Evolutionary conservation across 192 early-diverging fungal genomes (phyloP).

Genomic region (Rhizoclosmatium sp.): DNA sequence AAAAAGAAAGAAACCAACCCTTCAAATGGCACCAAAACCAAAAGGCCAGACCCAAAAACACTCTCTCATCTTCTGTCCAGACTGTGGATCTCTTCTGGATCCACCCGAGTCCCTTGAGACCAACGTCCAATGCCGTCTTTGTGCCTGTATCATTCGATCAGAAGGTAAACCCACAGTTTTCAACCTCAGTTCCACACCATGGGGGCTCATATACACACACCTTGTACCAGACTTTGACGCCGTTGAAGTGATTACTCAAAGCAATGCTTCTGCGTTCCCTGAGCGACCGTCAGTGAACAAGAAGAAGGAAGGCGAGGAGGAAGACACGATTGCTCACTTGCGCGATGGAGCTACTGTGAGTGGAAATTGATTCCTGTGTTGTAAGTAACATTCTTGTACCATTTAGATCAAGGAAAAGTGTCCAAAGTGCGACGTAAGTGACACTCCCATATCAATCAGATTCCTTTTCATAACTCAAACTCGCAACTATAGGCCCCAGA

Average conservation of each 20-base stretch:
- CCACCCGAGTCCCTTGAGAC: slow-evolving; percentile 76
- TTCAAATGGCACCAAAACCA: not conserved
- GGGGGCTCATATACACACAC: not conserved
- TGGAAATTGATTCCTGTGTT: not conserved
- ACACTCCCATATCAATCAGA: too few relatives aligned
- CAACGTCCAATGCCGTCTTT: slow-evolving; percentile 82
- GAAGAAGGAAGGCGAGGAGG: slow-evolving; percentile 19
- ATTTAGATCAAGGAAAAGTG: slow-evolving; percentile 92
- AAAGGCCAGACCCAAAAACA: slow-evolving; percentile 32
- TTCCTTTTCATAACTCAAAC: not conserved
- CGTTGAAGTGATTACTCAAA: slow-evolving; percentile 82
- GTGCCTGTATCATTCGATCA: slow-evolving; percentile 71
- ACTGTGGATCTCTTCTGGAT: slow-evolving; percentile 91
- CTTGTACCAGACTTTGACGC: slow-evolving; percentile 71
- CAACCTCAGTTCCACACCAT: not conserved
- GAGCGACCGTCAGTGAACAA: slow-evolving; percentile 42
- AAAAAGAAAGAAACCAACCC: slow-evolving; percentile 10
- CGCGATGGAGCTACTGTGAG: slow-evolving; percentile 53
- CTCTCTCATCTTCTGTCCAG: slow-evolving; percentile 86
- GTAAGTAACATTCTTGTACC: not conserved
- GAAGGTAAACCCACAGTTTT: slow-evolving; percentile 52
- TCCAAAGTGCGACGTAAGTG: slow-evolving; percentile 81
- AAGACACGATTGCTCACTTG: slow-evolving; percentile 44
- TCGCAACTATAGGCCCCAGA: slow-evolving; percentile 61
- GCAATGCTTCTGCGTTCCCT: slow-evolving; percentile 79